phyloP scores from a whole-genome alignment of 192 early-diverging fungal genomes.

The Funneliformis geosporum region DNA sequence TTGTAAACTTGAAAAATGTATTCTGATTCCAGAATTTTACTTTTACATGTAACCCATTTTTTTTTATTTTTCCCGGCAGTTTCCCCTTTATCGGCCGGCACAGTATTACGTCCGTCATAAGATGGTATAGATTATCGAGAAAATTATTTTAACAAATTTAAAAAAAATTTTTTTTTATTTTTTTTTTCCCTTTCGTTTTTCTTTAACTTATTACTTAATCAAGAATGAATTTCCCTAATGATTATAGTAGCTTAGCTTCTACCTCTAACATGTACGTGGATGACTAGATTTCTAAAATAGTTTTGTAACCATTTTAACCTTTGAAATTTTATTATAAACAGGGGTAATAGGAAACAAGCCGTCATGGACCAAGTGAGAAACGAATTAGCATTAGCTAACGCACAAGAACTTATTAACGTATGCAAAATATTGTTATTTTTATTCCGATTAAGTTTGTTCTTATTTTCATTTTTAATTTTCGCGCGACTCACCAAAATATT shows the following conservation, averaged over 20 bases:
- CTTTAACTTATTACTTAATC: background rate
- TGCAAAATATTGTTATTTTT: constrained; percentile 26
- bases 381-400: constrained; percentile 80
- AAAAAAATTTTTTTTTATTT: too few relatives aligned
- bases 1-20: too few relatives aligned
- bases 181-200: background rate
- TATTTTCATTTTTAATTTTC: background rate
- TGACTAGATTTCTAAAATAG: background rate
- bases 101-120: too few relatives aligned
- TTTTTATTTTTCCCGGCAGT: too few relatives aligned
- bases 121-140: too few relatives aligned
- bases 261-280: background rate
- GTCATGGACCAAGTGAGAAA: constrained; percentile 76
- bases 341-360: constrained; percentile 65
- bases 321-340: background rate
- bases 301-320: background rate
- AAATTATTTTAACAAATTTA: too few relatives aligned
- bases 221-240: background rate
- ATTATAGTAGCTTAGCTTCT: background rate
- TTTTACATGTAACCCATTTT: too few relatives aligned
- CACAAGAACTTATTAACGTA: constrained; percentile 79
- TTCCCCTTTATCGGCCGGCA: too few relatives aligned
- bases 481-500: background rate
- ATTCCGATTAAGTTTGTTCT: too few relatives aligned
- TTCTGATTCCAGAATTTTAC: too few relatives aligned